These are phyloP conservation scores for Garcia nutans DNA, from an alignment of 345 rosid species.

Conservation along the genomic window DNA sequence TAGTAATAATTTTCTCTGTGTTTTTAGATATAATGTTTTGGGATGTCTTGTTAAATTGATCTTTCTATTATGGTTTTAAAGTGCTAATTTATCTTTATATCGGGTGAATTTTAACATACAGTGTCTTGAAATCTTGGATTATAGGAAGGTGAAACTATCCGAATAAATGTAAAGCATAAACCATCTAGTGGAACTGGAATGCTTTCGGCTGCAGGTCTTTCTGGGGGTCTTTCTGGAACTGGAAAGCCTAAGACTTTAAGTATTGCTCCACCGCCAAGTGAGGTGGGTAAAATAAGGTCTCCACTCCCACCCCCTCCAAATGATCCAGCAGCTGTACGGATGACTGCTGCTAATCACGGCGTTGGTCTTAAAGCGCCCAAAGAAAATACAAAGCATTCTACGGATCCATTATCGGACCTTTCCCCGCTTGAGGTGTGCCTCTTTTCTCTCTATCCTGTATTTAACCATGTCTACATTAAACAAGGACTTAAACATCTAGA, in stretches of 20 bases:
- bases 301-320: slow-evolving; percentile 94
- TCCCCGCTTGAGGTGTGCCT: slow-evolving; percentile 71
- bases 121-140: background rate
- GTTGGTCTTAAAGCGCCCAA: slow-evolving; percentile 26
- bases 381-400: slow-evolving; percentile 39
- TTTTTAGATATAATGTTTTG: background rate
- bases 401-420: slow-evolving; percentile 64
- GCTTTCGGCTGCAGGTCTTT: slow-evolving; percentile 87
- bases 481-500: background rate
- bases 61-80: background rate
- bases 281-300: slow-evolving; percentile 57
- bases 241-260: slow-evolving; percentile 60
- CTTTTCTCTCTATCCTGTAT: background rate
- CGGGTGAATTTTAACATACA: background rate
- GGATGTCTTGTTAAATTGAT: background rate
- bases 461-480: background rate
- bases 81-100: background rate
- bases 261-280: slow-evolving; percentile 84
- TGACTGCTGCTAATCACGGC: slow-evolving; percentile 34
- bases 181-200: slow-evolving; percentile 85
- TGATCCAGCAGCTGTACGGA: slow-evolving; percentile 65
- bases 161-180: slow-evolving; percentile 92
- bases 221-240: slow-evolving; percentile 48
- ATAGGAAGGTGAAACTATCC: slow-evolving; percentile 97
- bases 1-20: background rate